These are phyloP conservation scores for Alternaria ethzedia DNA, from an alignment of 2,329 filamentous ascomycete genomes.

Conservation along the genomic window DNA sequence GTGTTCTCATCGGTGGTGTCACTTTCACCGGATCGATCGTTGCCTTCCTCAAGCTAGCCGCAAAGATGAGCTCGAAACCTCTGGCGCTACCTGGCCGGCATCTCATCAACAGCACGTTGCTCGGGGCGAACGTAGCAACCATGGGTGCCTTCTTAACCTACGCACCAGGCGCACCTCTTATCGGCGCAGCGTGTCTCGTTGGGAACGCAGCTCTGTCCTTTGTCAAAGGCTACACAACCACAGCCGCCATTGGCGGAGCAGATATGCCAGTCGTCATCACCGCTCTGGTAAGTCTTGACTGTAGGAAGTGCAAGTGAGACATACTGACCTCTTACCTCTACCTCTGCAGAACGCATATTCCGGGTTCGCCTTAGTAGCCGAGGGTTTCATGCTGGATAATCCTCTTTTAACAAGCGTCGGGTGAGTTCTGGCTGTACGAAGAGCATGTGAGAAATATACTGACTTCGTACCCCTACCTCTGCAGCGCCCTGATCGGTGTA, in stretches of 20 bases:
- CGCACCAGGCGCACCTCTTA: slow-evolving; percentile 77
- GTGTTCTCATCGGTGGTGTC: slow-evolving; percentile 83
- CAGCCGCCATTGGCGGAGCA: slow-evolving; percentile 86
- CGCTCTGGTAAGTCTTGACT: no score
- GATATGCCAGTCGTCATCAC: slow-evolving; percentile 95
- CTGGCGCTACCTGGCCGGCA: slow-evolving; percentile 76
- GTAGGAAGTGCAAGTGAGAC: no score
- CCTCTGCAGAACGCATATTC: slow-evolving; percentile 95
- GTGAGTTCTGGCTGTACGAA: background rate
- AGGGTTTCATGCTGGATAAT: slow-evolving; percentile 92
- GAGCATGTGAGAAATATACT: background rate
- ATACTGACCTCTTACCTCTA: no score
- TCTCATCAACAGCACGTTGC: slow-evolving; percentile 73
- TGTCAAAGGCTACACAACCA: slow-evolving; percentile 85
- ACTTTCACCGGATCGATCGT: slow-evolving; percentile 93
- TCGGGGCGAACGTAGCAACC: slow-evolving; percentile 78
- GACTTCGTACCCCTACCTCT: slow-evolving; percentile 49
- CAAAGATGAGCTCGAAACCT: slow-evolving; percentile 80
- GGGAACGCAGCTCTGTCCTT: slow-evolving; percentile 82
- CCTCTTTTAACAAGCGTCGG: slow-evolving; percentile 73
- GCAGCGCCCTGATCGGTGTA: slow-evolving; percentile 79
- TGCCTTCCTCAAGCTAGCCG: slow-evolving; percentile 85
- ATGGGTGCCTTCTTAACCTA: slow-evolving; percentile 85
- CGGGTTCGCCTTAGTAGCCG: slow-evolving; percentile 86
- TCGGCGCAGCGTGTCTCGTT: slow-evolving; percentile 78